A percentile compares a stretch with the other conserved stretches of the same genome.
These are phyloP conservation scores for Euryodendron excelsum DNA, from an alignment of 148 eudicot genomes.

Conservation along the genomic window DNA sequence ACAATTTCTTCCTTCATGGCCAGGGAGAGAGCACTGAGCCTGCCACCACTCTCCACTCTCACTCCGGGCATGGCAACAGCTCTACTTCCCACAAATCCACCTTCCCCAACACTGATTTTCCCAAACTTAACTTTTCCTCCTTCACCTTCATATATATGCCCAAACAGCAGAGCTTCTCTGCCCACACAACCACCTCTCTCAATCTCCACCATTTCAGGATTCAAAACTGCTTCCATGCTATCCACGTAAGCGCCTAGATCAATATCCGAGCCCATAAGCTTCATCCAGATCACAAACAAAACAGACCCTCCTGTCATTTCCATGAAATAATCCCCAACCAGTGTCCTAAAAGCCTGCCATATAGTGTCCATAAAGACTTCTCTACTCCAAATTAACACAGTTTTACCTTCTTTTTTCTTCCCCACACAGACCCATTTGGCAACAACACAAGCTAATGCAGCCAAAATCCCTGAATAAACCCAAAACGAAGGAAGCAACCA, in stretches of 20 bases:
- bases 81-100: conserved; percentile 45
- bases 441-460: conserved; percentile 28
- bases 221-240: conserved; percentile 33
- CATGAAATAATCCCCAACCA: conserved; percentile 41
- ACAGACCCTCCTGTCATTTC: conserved; percentile 34
- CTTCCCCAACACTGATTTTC: conserved; percentile 29
- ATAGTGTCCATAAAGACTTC: conserved; percentile 38
- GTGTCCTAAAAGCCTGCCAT: conserved; percentile 45
- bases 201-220: conserved; percentile 42
- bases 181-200: conserved; percentile 33
- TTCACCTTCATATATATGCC: conserved; percentile 49
- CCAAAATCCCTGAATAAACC: conserved; percentile 30
- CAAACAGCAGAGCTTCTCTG: conserved; percentile 39
- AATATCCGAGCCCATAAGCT: conserved; percentile 37
- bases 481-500: conserved; percentile 33
- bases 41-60: conserved; percentile 27
- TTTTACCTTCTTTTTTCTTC: conserved; percentile 30
- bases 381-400: conserved; percentile 30
- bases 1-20: conserved; percentile 43
- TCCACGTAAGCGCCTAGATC: conserved; percentile 37
- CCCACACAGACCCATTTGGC: conserved; percentile 41
- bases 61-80: conserved; percentile 44
- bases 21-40: conserved; percentile 32
- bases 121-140: conserved; percentile 44
- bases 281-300: conserved; percentile 36